Conservation (phyloP, 2,329 filamentous ascomycete genomes). For the Scedosporium aurantiacum region DNA sequence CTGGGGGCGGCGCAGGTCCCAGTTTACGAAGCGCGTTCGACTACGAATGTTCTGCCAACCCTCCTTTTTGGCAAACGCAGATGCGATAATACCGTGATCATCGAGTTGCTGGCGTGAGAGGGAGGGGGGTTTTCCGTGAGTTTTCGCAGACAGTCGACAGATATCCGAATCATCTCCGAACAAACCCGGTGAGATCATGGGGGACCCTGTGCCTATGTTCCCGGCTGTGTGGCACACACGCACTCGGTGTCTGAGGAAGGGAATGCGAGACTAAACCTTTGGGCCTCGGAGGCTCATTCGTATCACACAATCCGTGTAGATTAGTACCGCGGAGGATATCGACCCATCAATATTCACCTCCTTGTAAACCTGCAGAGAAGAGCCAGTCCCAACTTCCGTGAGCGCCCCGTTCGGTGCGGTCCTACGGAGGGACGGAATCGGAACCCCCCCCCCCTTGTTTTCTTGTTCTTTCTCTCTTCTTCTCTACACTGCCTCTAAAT, state of each 20-base stretch:
- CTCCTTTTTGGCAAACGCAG: no score
- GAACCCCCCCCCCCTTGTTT: not conserved
- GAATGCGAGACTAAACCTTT: not conserved
- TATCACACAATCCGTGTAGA: no score
- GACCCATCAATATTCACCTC: not conserved
- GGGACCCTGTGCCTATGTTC: not conserved
- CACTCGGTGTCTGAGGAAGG: not conserved
- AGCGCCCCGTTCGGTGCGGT: not conserved
- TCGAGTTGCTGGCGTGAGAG: not conserved
- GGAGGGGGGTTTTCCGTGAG: not conserved
- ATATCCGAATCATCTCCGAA: not conserved
- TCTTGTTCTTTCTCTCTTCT: not conserved
- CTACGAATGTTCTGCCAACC: not conserved
- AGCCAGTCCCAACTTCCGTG: not conserved
- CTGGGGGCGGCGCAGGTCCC: not conserved
- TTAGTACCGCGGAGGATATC: not conserved
- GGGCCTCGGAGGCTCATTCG: no score
- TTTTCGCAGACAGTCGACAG: not conserved
- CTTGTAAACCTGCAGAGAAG: no score
- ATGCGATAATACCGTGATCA: not conserved
- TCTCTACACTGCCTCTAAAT: not conserved
- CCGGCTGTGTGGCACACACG: not conserved
- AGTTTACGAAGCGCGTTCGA: not conserved
- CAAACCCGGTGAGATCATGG: not conserved
- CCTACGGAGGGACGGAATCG: not conserved